Percentiles rank a stretch among this genome's conserved stretches.
Evolutionary conservation across 179 eudicot species (phyloP).

Genomic region (Spergularia azorica): DNA sequence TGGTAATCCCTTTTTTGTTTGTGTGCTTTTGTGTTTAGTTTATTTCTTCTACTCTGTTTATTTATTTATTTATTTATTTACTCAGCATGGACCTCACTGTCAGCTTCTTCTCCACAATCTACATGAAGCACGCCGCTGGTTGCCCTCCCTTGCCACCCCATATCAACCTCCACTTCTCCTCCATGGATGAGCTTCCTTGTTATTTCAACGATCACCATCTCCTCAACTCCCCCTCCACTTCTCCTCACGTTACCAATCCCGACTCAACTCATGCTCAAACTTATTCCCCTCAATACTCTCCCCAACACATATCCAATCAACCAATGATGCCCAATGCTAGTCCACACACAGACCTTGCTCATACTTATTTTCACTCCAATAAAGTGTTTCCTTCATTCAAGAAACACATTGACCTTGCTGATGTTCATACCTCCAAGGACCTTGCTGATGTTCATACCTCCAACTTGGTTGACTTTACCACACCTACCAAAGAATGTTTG

Average conservation of each 20-base stretch:
- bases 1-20: slow-evolving; percentile 39
- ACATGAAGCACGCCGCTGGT: slow-evolving; percentile 59
- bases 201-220: slow-evolving; percentile 32
- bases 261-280: slow-evolving; percentile 7
- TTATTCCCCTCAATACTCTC: slow-evolving; percentile 1
- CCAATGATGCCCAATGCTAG: background rate
- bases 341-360: background rate
- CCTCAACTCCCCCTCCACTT: background rate
- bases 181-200: slow-evolving; percentile 87
- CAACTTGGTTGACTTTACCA: background rate
- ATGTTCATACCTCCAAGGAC: too few relatives aligned
- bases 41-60: too few relatives aligned
- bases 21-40: background rate
- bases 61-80: background rate
- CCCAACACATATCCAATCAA: slow-evolving; percentile 4
- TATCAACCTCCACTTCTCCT: slow-evolving; percentile 59
- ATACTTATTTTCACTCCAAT: background rate
- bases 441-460: slow-evolving; percentile 12
- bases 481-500: slow-evolving; percentile 4
- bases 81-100: slow-evolving; percentile 73
- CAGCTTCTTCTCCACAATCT: slow-evolving; percentile 77
- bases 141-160: slow-evolving; percentile 70
- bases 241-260: too few relatives aligned
- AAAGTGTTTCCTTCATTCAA: slow-evolving; percentile 4
- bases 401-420: too few relatives aligned